A percentile compares a stretch with the other conserved stretches of the same genome.
phyloP scores from a whole-genome alignment of 306 rosid species.

The Ziziphus jujuba region DNA sequence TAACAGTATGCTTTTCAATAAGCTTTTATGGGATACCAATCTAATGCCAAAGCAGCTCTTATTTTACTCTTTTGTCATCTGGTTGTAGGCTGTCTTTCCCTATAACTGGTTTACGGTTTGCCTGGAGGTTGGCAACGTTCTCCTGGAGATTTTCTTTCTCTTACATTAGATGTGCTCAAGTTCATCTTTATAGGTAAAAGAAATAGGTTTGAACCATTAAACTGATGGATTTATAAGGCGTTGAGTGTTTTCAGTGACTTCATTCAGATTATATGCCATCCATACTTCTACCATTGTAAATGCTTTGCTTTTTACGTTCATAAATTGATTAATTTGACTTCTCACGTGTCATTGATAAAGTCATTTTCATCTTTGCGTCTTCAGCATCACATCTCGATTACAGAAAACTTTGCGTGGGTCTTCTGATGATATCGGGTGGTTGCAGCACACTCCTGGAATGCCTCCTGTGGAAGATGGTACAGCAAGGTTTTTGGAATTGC shows the following conservation, averaged over 20 bases:
- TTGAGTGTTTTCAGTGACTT: constrained; percentile 10
- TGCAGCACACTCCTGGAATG: constrained; percentile 64
- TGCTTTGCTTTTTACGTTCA: neutral
- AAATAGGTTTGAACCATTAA: constrained; percentile 17
- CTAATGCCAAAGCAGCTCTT: neutral
- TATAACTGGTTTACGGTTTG: constrained; percentile 44
- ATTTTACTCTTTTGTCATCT: constrained; percentile 16
- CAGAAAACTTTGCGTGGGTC: constrained; percentile 69
- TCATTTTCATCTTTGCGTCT: constrained; percentile 16
- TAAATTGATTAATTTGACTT: constrained; percentile 5
- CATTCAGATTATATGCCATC: constrained; percentile 6
- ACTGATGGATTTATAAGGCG: constrained; percentile 12
- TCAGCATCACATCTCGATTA: constrained; percentile 55
- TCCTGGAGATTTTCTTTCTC: constrained; percentile 51
- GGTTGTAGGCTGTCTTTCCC: constrained; percentile 59
- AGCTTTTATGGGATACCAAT: constrained; percentile 5
- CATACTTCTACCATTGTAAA: neutral
- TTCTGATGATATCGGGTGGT: constrained; percentile 83
- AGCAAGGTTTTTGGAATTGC: constrained; percentile 73
- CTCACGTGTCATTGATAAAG: constrained; percentile 1
- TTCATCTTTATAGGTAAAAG: constrained; percentile 48
- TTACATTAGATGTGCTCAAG: constrained; percentile 39
- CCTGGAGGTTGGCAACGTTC: constrained; percentile 48
- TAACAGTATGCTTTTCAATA: constrained; percentile 12
- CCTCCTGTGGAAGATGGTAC: constrained; percentile 78